Percentiles rank a stretch among this genome's conserved stretches.
phyloP scores from a whole-genome alignment of 2,329 filamentous ascomycete genomes.

The Fusarium sp. region DNA sequence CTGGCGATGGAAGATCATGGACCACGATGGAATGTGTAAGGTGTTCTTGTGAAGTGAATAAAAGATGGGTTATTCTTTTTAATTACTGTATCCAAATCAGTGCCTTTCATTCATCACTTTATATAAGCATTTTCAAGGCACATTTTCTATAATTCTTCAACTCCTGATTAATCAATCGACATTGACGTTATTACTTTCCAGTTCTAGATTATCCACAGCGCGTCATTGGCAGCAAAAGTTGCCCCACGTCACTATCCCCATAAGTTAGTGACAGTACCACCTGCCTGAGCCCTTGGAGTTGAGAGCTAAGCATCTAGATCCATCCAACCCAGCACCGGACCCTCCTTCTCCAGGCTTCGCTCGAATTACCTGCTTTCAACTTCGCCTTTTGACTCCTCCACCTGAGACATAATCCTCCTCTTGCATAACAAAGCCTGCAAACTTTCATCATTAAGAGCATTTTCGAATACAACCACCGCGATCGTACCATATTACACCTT shows the following conservation, averaged over 20 bases:
- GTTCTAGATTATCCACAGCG: constrained; percentile 20
- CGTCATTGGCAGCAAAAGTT: constrained; percentile 39
- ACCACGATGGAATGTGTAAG: constrained; percentile 28
- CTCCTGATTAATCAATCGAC: constrained; percentile 7
- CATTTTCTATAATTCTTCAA: background rate
- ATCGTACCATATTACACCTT: background rate
- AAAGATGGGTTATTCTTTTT: background rate
- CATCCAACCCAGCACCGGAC: constrained; percentile 14
- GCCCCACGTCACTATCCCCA: constrained; percentile 38
- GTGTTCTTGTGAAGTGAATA: background rate
- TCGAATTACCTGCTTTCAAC: constrained; percentile 23
- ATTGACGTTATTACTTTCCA: background rate
- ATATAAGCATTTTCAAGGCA: too few species aligned
- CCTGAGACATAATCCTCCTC: background rate
- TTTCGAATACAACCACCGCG: background rate
- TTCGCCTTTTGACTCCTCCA: constrained; percentile 19
- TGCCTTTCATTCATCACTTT: too few species aligned
- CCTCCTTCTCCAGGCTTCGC: constrained; percentile 9
- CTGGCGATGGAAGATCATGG: constrained; percentile 45
- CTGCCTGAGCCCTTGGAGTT: constrained; percentile 10
- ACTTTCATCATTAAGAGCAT: background rate
- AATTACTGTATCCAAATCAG: background rate
- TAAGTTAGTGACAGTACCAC: constrained; percentile 9
- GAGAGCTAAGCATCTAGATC: constrained; percentile 8
- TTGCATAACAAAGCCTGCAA: background rate